phyloP scores from a whole-genome alignment of 2,329 filamentous ascomycete genomes.

The Epichloe aotearoae region DNA sequence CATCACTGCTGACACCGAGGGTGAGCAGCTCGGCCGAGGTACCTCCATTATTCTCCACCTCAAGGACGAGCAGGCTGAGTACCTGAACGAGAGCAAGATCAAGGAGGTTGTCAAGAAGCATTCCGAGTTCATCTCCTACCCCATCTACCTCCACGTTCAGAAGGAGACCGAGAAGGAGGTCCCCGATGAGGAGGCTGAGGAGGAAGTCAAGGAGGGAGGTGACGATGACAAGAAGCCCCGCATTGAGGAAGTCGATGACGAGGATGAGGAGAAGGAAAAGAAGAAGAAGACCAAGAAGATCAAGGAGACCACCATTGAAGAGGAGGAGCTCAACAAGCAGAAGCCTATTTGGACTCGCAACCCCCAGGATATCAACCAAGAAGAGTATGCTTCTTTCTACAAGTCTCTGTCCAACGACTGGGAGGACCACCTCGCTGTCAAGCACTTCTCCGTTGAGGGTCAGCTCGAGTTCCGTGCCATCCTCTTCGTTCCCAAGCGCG shows the following conservation, averaged over 20 bases:
- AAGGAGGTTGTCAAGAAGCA: slow-evolving; percentile 99
- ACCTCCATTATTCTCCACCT: slow-evolving; percentile 97
- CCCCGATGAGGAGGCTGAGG: slow-evolving; percentile 83
- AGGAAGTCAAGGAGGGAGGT: slow-evolving; percentile 50
- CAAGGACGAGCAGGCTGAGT: slow-evolving; percentile 98
- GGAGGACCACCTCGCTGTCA: slow-evolving; percentile 98
- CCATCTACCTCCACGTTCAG: slow-evolving; percentile 98
- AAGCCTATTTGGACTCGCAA: slow-evolving; percentile 99
- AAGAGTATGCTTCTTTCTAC: slow-evolving; percentile 99
- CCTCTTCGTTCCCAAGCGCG: slow-evolving; percentile 98
- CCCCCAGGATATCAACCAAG: slow-evolving; percentile 82
- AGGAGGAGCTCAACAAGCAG: slow-evolving; percentile 99
- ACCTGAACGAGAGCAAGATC: slow-evolving; percentile 96
- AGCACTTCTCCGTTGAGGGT: slow-evolving; percentile 99
- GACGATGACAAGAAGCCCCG: slow-evolving; percentile 89
- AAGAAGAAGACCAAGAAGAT: slow-evolving; percentile 98
- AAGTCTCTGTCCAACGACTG: slow-evolving; percentile 99
- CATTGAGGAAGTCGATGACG: slow-evolving; percentile 83
- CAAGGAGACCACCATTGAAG: slow-evolving; percentile 97
- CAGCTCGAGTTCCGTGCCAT: slow-evolving; percentile 99
- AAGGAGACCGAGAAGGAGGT: slow-evolving; percentile 99
- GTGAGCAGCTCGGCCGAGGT: slow-evolving; percentile 81
- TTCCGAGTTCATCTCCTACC: slow-evolving; percentile 99
- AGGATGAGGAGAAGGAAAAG: slow-evolving; percentile 78
- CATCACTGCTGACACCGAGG: slow-evolving; percentile 79